Conservation (phyloP, 192 early-diverging fungal genomes). For the Dissophora globulifera region DNA sequence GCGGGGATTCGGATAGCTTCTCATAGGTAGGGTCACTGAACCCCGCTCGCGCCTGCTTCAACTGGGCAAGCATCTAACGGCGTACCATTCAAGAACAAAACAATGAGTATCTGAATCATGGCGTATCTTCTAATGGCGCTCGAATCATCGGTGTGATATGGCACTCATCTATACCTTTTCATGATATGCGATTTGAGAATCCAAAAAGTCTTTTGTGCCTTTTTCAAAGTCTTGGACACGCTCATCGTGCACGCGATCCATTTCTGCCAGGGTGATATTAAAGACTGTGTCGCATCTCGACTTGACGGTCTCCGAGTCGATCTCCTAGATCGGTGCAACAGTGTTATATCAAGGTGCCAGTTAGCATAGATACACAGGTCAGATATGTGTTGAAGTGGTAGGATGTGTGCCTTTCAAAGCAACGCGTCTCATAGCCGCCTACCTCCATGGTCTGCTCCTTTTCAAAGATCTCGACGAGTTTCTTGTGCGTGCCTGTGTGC, state of each 20-base stretch:
- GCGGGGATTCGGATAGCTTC: slow-evolving; percentile 39
- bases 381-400: too few species aligned
- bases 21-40: slow-evolving; percentile 54
- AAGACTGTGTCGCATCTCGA: slow-evolving; percentile 60
- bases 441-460: slow-evolving; percentile 48
- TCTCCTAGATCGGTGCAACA: too few species aligned
- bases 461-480: slow-evolving; percentile 50
- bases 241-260: slow-evolving; percentile 57
- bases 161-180: slow-evolving; percentile 43
- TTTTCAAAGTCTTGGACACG: slow-evolving; percentile 54
- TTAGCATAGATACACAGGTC: too few species aligned
- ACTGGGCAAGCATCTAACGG: slow-evolving; percentile 50
- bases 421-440: too few species aligned
- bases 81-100: too few species aligned
- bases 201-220: slow-evolving; percentile 54
- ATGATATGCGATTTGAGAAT: slow-evolving; percentile 55
- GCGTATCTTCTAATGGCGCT: too few species aligned
- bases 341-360: too few species aligned
- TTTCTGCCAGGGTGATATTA: slow-evolving; percentile 56
- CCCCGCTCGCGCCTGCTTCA: slow-evolving; percentile 47
- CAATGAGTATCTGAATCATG: too few species aligned
- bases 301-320: slow-evolving; percentile 54
- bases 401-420: too few species aligned
- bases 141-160: not conserved
- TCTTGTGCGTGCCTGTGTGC: slow-evolving; percentile 55